Percentiles rank a stretch among this genome's conserved stretches.
Conservation (phyloP, 495 filamentous ascomycete species). For the Annulohypoxylon nitens region DNA sequence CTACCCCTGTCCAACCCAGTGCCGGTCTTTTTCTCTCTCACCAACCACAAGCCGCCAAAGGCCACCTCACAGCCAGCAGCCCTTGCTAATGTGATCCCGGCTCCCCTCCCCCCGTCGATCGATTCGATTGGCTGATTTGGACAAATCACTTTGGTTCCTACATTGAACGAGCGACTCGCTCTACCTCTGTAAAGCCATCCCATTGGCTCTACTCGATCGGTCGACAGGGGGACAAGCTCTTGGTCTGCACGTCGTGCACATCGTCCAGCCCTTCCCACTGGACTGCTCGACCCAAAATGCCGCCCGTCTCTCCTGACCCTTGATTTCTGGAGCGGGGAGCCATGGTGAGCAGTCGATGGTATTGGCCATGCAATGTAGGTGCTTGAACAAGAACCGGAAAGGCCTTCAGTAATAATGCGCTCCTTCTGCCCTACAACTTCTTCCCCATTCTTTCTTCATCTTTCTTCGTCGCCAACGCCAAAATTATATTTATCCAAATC, state of each 20-base stretch:
- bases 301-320: conserved; percentile 47
- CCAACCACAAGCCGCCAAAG: conserved; percentile 37
- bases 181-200: conserved; percentile 19
- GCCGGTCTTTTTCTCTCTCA: conserved; percentile 32
- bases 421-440: conserved; percentile 38
- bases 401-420: conserved; percentile 40
- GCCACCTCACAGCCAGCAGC: conserved; percentile 14
- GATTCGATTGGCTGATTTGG: conserved; percentile 39
- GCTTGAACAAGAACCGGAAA: conserved; percentile 22
- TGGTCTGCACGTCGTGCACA: conserved; percentile 51
- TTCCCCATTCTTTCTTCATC: conserved; percentile 21
- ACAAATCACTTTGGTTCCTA: conserved; percentile 42
- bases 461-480: conserved; percentile 16
- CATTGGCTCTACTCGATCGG: conserved; percentile 46
- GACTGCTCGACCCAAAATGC: conserved; percentile 45
- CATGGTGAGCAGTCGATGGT: conserved; percentile 44
- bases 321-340: conserved; percentile 44
- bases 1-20: conserved; percentile 38
- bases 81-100: conserved; percentile 31
- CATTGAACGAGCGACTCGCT: conserved; percentile 47
- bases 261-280: conserved; percentile 48
- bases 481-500: background rate
- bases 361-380: conserved; percentile 44
- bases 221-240: conserved; percentile 32
- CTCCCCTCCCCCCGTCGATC: conserved; percentile 23